A percentile compares a stretch with the other conserved stretches of the same genome.
phyloP scores from a whole-genome alignment of 2,329 filamentous ascomycete genomes.

The Beauveria bassiana region DNA sequence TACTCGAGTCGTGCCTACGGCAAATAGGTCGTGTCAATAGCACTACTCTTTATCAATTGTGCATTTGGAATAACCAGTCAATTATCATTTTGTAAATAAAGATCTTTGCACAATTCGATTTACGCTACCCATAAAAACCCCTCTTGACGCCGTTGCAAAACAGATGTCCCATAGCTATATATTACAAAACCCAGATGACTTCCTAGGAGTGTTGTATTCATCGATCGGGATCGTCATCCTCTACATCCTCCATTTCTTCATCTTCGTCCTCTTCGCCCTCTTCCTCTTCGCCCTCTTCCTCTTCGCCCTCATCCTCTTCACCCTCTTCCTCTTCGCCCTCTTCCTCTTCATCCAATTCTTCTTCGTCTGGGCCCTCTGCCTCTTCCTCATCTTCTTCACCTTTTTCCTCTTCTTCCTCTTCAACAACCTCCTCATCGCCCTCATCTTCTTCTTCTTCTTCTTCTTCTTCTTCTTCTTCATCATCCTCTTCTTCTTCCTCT shows the following conservation, averaged over 20 bases:
- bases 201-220: not conserved
- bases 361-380: conserved; percentile 5
- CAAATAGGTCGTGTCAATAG: no score
- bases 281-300: conserved; percentile 5
- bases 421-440: conserved; percentile 8
- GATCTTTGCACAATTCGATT: not conserved
- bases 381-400: conserved; percentile 18
- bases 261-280: conserved; percentile 15
- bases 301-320: conserved; percentile 20
- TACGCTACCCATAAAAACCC: not conserved
- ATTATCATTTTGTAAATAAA: not conserved
- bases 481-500: conserved; percentile 6
- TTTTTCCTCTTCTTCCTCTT: conserved; percentile 8
- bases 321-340: conserved; percentile 12
- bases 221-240: conserved; percentile 12
- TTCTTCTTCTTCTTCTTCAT: not conserved
- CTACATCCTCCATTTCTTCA: conserved; percentile 14
- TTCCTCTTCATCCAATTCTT: conserved; percentile 2
- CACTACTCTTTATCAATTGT: no score
- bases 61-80: not conserved
- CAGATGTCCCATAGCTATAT: not conserved
- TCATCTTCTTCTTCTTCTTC: conserved; percentile 20
- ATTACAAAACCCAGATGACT: not conserved
- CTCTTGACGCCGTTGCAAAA: not conserved
- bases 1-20: no score